Evolutionary conservation across 768 basidiomycete genomes (phyloP).

Genomic region (Russula sp.): DNA sequence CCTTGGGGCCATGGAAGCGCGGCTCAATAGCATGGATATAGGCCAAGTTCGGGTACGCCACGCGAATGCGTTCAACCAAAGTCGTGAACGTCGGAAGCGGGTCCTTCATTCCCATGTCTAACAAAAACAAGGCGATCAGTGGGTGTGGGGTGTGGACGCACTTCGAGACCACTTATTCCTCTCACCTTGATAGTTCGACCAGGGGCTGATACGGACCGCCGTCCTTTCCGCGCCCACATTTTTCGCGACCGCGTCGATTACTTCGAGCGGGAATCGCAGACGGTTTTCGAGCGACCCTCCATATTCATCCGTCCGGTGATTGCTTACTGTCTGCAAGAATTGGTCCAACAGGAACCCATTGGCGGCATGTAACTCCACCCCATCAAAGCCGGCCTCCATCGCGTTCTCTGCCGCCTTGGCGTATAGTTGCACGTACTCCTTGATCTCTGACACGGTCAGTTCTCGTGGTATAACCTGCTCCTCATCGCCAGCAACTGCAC

Average conservation of each 20-base stretch:
- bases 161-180: no score
- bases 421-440: conserved; percentile 28
- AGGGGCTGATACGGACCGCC: conserved; percentile 36
- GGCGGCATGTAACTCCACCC: conserved; percentile 33
- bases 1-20: no score
- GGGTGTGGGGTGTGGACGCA: not conserved
- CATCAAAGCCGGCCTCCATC: conserved; percentile 39
- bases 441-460: conserved; percentile 28
- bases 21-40: conserved; percentile 14
- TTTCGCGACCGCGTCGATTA: conserved; percentile 32
- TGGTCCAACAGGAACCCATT: conserved; percentile 32
- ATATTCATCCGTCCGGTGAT: conserved; percentile 41
- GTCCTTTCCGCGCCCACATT: conserved; percentile 36
- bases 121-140: not conserved
- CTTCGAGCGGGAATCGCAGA: conserved; percentile 36
- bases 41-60: conserved; percentile 2
- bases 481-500: conserved; percentile 2
- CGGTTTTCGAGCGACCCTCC: conserved; percentile 44
- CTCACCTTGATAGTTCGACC: conserved; percentile 29
- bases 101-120: conserved; percentile 18
- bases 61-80: conserved; percentile 2
- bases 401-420: conserved; percentile 34
- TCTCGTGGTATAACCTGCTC: conserved; percentile 23
- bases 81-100: conserved; percentile 11
- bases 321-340: conserved; percentile 33